Evolutionary conservation across 495 filamentous ascomycete species (phyloP).

Genomic region (Penicillium daleae): DNA sequence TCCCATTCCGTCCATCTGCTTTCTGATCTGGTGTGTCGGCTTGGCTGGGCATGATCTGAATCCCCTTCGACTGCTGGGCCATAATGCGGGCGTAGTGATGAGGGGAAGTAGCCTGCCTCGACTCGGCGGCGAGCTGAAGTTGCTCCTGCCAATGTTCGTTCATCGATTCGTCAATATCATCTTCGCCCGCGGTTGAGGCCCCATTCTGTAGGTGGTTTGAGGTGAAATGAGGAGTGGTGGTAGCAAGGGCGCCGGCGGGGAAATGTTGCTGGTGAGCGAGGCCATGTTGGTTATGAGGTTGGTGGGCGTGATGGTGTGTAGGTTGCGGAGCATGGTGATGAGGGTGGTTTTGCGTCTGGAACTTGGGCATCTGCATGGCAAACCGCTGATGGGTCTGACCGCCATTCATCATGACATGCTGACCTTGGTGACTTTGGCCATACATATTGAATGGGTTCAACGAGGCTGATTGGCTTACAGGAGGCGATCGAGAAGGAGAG

Average conservation of each 20-base stretch:
- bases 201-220: constrained; percentile 78
- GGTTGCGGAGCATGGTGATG: constrained; percentile 76
- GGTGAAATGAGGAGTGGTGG: constrained; percentile 75
- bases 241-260: constrained; percentile 73
- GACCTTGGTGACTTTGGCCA: constrained; percentile 76
- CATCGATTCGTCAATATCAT: constrained; percentile 60
- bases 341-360: constrained; percentile 68
- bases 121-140: constrained; percentile 73
- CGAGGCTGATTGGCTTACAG: constrained; percentile 66
- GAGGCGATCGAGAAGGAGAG: constrained; percentile 69
- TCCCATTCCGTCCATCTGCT: constrained; percentile 63
- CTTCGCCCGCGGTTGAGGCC: constrained; percentile 58
- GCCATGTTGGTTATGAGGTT: constrained; percentile 70
- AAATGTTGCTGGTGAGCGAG: constrained; percentile 79
- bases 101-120: constrained; percentile 64
- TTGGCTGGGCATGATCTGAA: constrained; percentile 58
- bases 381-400: constrained; percentile 63
- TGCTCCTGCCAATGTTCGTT: constrained; percentile 91
- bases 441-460: constrained; percentile 78
- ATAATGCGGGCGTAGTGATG: constrained; percentile 66
- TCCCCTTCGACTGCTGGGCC: constrained; percentile 64
- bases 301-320: constrained; percentile 69
- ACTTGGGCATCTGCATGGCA: constrained; percentile 70
- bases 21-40: constrained; percentile 63
- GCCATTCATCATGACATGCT: constrained; percentile 79